Conservation (phyloP, 208 protist genomes). For the Naegleria fowleri region DNA sequence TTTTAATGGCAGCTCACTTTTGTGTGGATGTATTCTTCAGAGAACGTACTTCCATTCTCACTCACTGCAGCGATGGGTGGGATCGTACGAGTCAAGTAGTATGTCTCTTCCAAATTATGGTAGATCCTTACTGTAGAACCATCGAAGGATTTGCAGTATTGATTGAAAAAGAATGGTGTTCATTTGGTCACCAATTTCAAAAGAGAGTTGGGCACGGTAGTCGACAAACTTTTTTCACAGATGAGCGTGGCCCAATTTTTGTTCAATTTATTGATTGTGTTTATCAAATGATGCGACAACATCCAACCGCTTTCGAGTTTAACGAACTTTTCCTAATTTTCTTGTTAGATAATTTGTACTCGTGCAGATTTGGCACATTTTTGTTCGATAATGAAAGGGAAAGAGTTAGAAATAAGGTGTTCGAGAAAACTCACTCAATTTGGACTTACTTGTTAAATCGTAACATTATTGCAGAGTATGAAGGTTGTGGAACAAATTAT, state of each 20-base stretch:
- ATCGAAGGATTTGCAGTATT: constrained; percentile 61
- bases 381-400: constrained; percentile 55
- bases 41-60: constrained; percentile 43
- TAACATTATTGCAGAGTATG: not conserved
- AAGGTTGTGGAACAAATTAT: not conserved
- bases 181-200: constrained; percentile 72
- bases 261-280: constrained; percentile 81
- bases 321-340: constrained; percentile 58
- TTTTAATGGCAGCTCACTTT: constrained; percentile 20
- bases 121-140: constrained; percentile 71
- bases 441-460: constrained; percentile 7
- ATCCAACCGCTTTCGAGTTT: constrained; percentile 72
- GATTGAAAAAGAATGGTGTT: constrained; percentile 77
- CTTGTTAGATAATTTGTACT: constrained; percentile 65
- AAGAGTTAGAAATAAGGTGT: not conserved
- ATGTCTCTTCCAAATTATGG: constrained; percentile 50
- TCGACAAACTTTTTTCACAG: not conserved
- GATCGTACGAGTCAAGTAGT: constrained; percentile 60
- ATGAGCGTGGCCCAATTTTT: constrained; percentile 61
- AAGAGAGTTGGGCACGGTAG: constrained; percentile 49
- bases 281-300: constrained; percentile 65
- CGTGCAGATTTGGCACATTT: constrained; percentile 73
- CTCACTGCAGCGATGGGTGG: constrained; percentile 76
- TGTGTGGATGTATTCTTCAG: constrained; percentile 13
- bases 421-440: not conserved